phyloP scores from a whole-genome alignment of 306 rosid species.

The Datisca glomerata region DNA sequence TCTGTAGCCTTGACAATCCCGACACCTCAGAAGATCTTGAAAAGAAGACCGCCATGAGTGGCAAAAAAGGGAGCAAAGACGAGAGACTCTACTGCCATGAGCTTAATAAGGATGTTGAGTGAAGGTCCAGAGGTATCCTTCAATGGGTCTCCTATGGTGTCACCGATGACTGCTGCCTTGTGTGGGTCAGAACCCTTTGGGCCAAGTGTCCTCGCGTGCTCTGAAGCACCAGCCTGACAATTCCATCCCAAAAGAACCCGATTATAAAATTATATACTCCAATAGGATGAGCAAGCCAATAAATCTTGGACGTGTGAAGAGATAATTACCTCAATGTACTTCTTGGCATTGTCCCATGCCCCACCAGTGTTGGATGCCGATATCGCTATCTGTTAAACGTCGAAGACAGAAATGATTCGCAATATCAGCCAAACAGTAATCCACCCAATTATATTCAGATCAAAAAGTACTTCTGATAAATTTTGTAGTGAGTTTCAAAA shows the following conservation, averaged over 20 bases:
- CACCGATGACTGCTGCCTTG: conserved; percentile 71
- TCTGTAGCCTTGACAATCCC: background rate
- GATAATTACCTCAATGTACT: conserved; percentile 51
- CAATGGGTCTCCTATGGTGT: conserved; percentile 67
- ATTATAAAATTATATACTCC: background rate
- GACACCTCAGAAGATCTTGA: conserved; percentile 36
- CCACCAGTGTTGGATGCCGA: conserved; percentile 76
- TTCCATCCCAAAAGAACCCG: too few species aligned
- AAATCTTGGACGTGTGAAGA: background rate
- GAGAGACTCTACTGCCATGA: conserved; percentile 63
- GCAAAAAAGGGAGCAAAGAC: conserved; percentile 63
- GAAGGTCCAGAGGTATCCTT: conserved; percentile 75
- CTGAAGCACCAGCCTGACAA: conserved; percentile 52
- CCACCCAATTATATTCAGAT: too few species aligned
- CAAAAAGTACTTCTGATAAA: too few species aligned
- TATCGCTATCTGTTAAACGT: conserved; percentile 52
- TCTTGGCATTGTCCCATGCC: conserved; percentile 77
- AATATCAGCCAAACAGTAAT: too few species aligned
- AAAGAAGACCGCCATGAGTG: conserved; percentile 62
- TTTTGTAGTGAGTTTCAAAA: too few species aligned
- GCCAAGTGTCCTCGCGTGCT: conserved; percentile 56
- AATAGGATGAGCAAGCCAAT: background rate
- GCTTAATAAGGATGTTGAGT: conserved; percentile 68
- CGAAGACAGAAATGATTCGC: too few species aligned
- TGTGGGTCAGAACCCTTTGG: conserved; percentile 65